phyloP scores from a whole-genome alignment of 352 stramenopile species.

The Phytophthora megakarya region DNA sequence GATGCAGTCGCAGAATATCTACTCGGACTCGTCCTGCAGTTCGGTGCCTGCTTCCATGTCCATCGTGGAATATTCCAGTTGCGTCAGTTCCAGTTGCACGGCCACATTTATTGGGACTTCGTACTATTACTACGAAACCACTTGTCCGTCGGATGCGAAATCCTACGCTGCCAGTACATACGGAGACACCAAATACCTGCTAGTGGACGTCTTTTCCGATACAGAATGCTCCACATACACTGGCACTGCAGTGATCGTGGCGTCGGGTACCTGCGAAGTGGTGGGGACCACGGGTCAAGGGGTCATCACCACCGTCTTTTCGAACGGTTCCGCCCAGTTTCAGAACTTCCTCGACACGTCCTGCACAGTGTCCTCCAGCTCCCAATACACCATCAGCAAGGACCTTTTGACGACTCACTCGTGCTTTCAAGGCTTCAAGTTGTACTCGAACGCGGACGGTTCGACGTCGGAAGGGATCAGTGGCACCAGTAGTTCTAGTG shows the following conservation, averaged over 20 bases:
- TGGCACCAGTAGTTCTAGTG: conserved; percentile 1
- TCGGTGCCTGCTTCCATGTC: conserved; percentile 29
- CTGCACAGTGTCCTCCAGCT: conserved; percentile 13
- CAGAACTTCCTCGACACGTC: conserved; percentile 25
- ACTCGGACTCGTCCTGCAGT: conserved; percentile 25
- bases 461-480: conserved; percentile 9
- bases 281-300: conserved; percentile 13
- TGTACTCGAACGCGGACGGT: conserved; percentile 33
- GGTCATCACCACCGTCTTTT: conserved; percentile 26
- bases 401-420: conserved; percentile 29
- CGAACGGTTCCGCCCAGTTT: conserved; percentile 26
- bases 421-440: conserved; percentile 27
- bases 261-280: conserved; percentile 23
- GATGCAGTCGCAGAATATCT: conserved; percentile 32
- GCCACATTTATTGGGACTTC: conserved; percentile 9
- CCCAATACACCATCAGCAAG: conserved; percentile 24
- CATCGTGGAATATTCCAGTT: conserved; percentile 22
- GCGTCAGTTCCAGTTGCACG: conserved; percentile 6
- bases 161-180: conserved; percentile 25
- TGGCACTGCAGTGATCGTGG: conserved; percentile 23
- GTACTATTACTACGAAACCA: conserved; percentile 20
- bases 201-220: conserved; percentile 24
- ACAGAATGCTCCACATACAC: conserved; percentile 20
- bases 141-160: conserved; percentile 29
- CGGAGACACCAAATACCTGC: conserved; percentile 32